Evolutionary conservation across 2,329 filamentous ascomycete species (phyloP).

Genomic region (Penicillium sp.): DNA sequence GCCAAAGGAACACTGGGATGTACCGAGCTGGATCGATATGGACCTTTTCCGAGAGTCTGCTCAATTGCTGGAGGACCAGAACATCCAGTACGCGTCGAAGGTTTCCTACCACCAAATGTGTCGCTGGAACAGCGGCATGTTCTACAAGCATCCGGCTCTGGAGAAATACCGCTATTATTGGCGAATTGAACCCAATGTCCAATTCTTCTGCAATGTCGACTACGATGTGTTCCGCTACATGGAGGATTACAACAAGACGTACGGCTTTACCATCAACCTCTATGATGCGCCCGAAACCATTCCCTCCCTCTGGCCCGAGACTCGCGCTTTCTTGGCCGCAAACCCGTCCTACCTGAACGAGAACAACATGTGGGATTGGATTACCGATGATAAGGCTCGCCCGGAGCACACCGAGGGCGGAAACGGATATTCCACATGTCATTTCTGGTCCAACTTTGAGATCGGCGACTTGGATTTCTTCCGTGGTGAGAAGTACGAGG

Average conservation of each 20-base stretch:
- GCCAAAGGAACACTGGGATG: constrained; percentile 90
- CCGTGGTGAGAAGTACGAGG: constrained; percentile 82
- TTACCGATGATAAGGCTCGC: constrained; percentile 69
- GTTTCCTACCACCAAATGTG: constrained; percentile 98
- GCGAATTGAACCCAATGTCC: constrained; percentile 96
- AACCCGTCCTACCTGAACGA: constrained; percentile 74
- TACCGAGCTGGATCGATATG: constrained; percentile 85
- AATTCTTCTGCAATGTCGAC: constrained; percentile 98
- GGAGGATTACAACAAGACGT: constrained; percentile 97
- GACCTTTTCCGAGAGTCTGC: constrained; percentile 81
- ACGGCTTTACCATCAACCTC: constrained; percentile 96
- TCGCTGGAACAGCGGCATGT: constrained; percentile 95
- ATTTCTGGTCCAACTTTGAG: constrained; percentile 99
- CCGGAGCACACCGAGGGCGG: constrained; percentile 75
- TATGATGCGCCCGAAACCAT: constrained; percentile 88
- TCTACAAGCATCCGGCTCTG: constrained; percentile 92
- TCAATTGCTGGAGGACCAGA: constrained; percentile 71
- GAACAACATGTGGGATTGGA: constrained; percentile 82
- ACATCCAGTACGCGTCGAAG: constrained; percentile 85
- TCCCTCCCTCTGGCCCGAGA: constrained; percentile 90
- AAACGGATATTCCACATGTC: constrained; percentile 93
- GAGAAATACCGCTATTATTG: constrained; percentile 85
- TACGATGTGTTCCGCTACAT: constrained; percentile 98
- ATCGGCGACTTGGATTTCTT: constrained; percentile 91
- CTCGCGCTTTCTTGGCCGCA: constrained; percentile 77